Evolutionary conservation across 176 grass and related monocot species (phyloP).

Genomic region (Neostapfia colusana): DNA sequence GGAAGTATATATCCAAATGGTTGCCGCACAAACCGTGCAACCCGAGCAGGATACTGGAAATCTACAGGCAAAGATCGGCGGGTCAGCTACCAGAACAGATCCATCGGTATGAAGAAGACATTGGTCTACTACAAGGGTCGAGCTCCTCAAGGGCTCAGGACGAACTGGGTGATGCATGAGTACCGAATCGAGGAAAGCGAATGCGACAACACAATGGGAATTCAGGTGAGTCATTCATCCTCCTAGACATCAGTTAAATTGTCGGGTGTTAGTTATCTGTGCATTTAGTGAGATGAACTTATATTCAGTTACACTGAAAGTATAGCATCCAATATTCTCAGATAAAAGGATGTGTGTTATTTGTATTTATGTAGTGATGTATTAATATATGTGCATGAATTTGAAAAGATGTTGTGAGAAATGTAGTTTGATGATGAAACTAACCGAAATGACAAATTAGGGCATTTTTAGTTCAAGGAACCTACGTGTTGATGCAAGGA

Average conservation of each 20-base stretch:
- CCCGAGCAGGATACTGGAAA: slow-evolving; percentile 91
- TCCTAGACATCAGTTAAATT: slow-evolving; percentile 9
- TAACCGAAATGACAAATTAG: slow-evolving; percentile 34
- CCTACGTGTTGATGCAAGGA: slow-evolving; percentile 80
- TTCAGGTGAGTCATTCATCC: slow-evolving; percentile 66
- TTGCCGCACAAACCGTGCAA: slow-evolving; percentile 87
- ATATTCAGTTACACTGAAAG: slow-evolving; percentile 16
- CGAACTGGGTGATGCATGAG: slow-evolving; percentile 96
- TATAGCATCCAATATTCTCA: not conserved
- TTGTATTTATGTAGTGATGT: slow-evolving; percentile 4
- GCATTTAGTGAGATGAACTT: slow-evolving; percentile 11
- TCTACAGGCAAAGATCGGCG: slow-evolving; percentile 88
- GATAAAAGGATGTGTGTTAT: slow-evolving; percentile 1
- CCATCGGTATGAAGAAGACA: slow-evolving; percentile 99
- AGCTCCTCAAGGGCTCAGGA: slow-evolving; percentile 86
- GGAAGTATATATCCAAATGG: slow-evolving; percentile 90
- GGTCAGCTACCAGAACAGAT: slow-evolving; percentile 68
- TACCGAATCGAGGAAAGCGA: slow-evolving; percentile 93
- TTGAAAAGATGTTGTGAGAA: slow-evolving; percentile 3
- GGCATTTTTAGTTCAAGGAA: slow-evolving; percentile 33
- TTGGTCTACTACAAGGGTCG: slow-evolving; percentile 89
- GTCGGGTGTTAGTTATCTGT: not conserved
- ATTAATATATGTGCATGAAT: slow-evolving; percentile 9
- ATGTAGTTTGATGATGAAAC: not conserved
- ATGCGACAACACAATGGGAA: slow-evolving; percentile 85